Base-by-base conservation (phyloP, 805 yeast genomes). In the Kockiozyma suomiensis region DNA sequence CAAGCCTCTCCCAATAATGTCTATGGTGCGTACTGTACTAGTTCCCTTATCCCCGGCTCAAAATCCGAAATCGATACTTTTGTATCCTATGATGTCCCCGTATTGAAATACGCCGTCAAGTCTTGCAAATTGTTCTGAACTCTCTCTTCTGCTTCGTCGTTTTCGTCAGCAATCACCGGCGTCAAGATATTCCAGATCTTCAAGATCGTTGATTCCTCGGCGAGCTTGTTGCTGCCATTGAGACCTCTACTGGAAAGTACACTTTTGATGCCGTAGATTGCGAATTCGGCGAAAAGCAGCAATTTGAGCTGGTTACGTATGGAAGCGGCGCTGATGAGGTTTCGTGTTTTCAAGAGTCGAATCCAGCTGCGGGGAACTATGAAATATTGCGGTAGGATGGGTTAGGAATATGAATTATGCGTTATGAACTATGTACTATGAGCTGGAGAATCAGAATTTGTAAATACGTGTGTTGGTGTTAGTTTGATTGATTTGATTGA, bases 81-180 rank as follows among this genome's bases (percentile, higher is more conserved):
- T 35, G 62, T 55, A 35, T 61, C 65, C 15, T 61, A 58, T 49
- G 65, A 61, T 26, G 50, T 61, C 23, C 65, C 65, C 25, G 48
- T 21, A 12, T 47, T 53, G 23, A 2, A 58, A 13, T 23, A 21
- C 38, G 17, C 40, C 12, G 65, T 54, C 28, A 37, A 45, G 32
- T 49, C 58, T 7, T 61, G 65, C 65, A 51, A 58, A 48, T 47
- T 61, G n/a, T 17, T 46, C 56, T 61, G 65, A 63, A 61, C 62
- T 10, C 59, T 63, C 28, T 63, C 65, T 26, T 53, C 65, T 6
- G 42, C 19, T 7, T 21, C n/a, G 17, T 61, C 65, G 17, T 58
- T 61, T 59, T 59, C 65, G 15, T 47, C 58, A 13, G 53, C 58
- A 23, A 38, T 61, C 54, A 35, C 56, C 13, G 65, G 65, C 47